Conservation (phyloP, 495 filamentous ascomycete species). For the Delitschia confertaspora region DNA sequence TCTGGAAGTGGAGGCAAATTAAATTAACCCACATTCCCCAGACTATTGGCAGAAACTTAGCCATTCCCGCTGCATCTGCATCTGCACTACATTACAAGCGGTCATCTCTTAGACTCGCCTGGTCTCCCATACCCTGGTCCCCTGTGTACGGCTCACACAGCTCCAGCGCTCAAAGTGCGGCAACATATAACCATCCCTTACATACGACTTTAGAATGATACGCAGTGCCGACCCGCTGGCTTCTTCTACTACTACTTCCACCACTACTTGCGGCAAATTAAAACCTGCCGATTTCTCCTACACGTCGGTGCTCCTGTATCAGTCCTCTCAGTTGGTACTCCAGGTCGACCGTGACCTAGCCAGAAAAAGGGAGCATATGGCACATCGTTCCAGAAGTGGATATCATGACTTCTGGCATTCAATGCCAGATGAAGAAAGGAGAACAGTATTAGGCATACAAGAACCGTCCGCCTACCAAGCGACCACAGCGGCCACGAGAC, state of each 20-base stretch:
- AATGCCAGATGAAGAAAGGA: constrained; percentile 7
- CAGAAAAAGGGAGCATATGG: constrained; percentile 7
- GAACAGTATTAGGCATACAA: constrained; percentile 3
- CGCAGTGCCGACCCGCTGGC: constrained; percentile 17
- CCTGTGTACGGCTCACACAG: constrained; percentile 13
- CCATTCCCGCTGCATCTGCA: constrained; percentile 11
- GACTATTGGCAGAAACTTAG: constrained; percentile 18
- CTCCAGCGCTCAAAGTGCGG: constrained; percentile 17
- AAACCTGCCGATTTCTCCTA: constrained; percentile 14
- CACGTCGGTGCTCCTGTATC: constrained; percentile 11
- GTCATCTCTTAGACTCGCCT: constrained; percentile 12
- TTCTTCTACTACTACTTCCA: constrained; percentile 10
- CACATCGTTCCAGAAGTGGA: background rate
- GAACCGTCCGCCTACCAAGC: constrained; percentile 20
- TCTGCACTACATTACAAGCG: constrained; percentile 15
- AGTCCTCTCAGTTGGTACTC: constrained; percentile 13
- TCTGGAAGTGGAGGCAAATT: no score
- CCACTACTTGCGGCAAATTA: constrained; percentile 9
- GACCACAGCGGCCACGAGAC: constrained; percentile 14
- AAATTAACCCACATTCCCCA: constrained; percentile 17
- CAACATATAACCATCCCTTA: constrained; percentile 9
- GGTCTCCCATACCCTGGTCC: constrained; percentile 2
- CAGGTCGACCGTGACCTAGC: constrained; percentile 17
- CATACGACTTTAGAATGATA: constrained; percentile 12
- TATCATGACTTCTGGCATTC: constrained; percentile 17